These are phyloP conservation scores for Thelonectria blattea DNA, from an alignment of 2,329 filamentous ascomycete species.

Conservation along the genomic window DNA sequence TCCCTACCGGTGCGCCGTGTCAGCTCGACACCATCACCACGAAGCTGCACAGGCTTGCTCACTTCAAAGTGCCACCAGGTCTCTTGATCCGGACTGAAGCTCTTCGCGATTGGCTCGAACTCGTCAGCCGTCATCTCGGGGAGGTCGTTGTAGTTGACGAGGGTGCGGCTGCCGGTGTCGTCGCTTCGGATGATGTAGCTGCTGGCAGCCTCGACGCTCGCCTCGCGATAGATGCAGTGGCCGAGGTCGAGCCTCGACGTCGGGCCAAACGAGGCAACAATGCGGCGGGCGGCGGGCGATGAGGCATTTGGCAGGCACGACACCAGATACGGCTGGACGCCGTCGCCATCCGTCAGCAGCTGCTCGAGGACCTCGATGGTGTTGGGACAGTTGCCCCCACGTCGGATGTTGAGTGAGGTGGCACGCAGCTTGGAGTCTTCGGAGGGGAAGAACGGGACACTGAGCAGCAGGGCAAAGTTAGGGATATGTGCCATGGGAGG, in stretches of 20 bases:
- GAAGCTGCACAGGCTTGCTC: slow-evolving; percentile 27
- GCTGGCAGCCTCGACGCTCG: slow-evolving; percentile 63
- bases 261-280: slow-evolving; percentile 60
- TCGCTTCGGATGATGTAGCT: slow-evolving; percentile 72
- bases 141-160: slow-evolving; percentile 73
- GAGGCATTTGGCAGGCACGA: slow-evolving; percentile 59
- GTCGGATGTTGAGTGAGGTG: slow-evolving; percentile 60
- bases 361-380: slow-evolving; percentile 73
- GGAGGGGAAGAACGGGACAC: slow-evolving; percentile 68
- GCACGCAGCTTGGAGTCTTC: slow-evolving; percentile 79
- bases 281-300: slow-evolving; percentile 57
- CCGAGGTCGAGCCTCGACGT: slow-evolving; percentile 53
- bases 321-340: slow-evolving; percentile 51
- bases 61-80: slow-evolving; percentile 79
- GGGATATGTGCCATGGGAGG: slow-evolving; percentile 5
- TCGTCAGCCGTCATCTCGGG: slow-evolving; percentile 70
- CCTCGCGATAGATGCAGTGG: slow-evolving; percentile 65
- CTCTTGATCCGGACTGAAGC: slow-evolving; percentile 44
- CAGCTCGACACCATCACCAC: slow-evolving; percentile 16
- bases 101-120: slow-evolving; percentile 55
- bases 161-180: slow-evolving; percentile 66
- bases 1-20: slow-evolving; percentile 52
- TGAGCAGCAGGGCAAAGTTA: slow-evolving; percentile 42
- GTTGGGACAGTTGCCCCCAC: slow-evolving; percentile 77
- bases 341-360: slow-evolving; percentile 49